phyloP scores from a whole-genome alignment of 2,329 filamentous ascomycete genomes.

The Pseudogymnoascus pannorum region DNA sequence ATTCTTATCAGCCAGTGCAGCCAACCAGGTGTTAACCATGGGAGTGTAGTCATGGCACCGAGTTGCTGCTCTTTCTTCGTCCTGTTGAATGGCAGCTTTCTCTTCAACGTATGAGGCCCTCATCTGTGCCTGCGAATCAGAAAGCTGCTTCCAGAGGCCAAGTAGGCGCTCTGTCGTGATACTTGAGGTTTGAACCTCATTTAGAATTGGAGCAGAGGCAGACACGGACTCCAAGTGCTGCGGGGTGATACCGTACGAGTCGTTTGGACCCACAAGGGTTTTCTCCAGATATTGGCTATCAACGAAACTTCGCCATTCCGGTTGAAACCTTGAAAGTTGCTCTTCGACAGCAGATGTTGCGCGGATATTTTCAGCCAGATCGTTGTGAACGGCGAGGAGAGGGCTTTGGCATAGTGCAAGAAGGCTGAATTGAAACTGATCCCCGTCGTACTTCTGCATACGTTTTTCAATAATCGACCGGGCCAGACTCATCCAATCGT shows the following conservation, averaged over 20 bases:
- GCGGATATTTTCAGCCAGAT: constrained; percentile 38
- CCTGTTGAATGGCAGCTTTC: constrained; percentile 36
- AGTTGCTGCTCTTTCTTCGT: constrained; percentile 45
- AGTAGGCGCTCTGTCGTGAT: constrained; percentile 25
- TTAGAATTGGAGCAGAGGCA: neutral
- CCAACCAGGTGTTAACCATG: constrained; percentile 62
- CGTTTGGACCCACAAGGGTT: constrained; percentile 12
- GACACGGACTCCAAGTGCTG: constrained; percentile 16
- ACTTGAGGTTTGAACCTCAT: constrained; percentile 13
- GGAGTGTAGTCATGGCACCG: constrained; percentile 62
- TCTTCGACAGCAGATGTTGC: constrained; percentile 33
- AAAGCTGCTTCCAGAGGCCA: constrained; percentile 34
- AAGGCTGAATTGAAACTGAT: constrained; percentile 66
- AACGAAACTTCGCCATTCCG: constrained; percentile 37
- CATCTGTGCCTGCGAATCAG: constrained; percentile 35
- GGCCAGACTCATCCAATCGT: constrained; percentile 61
- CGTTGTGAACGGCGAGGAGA: constrained; percentile 29
- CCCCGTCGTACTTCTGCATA: constrained; percentile 60
- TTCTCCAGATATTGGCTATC: neutral
- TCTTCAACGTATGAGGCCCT: constrained; percentile 44
- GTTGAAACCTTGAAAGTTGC: constrained; percentile 32
- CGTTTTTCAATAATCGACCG: constrained; percentile 57
- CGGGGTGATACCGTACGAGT: constrained; percentile 16
- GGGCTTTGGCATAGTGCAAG: constrained; percentile 67
- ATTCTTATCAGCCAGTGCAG: constrained; percentile 59